Conservation (phyloP, 768 basidiomycete species). For the Termitomyces sp. region DNA sequence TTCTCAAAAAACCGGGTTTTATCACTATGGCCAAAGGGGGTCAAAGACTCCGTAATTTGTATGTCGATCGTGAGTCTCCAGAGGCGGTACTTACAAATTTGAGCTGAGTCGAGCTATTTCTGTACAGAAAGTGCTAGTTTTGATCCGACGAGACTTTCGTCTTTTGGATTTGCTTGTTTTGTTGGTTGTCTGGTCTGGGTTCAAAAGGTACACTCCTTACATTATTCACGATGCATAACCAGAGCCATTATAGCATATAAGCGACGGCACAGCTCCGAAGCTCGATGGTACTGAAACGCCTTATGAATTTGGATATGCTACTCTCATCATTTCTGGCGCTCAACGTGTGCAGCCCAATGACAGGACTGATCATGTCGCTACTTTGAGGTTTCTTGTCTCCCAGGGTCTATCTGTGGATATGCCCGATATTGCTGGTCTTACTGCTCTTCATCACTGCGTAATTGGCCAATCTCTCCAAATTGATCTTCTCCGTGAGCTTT, state of each 20-base stretch:
- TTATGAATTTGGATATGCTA: constrained; percentile 36
- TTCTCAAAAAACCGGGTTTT: no score
- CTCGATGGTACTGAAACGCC: constrained; percentile 34
- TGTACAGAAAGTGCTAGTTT: constrained; percentile 19
- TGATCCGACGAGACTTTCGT: constrained; percentile 18
- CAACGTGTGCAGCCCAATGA: constrained; percentile 21
- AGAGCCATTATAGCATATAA: neutral
- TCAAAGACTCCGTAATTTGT: constrained; percentile 21
- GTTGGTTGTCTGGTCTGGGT: constrained; percentile 15
- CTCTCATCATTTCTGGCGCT: constrained; percentile 34
- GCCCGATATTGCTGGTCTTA: constrained; percentile 41
- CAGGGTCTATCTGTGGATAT: constrained; percentile 33
- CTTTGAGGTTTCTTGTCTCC: constrained; percentile 35
- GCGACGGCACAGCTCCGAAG: constrained; percentile 23
- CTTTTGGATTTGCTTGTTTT: constrained; percentile 22
- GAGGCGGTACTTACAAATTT: neutral
- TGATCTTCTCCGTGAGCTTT: constrained; percentile 29
- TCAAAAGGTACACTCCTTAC: constrained; percentile 13
- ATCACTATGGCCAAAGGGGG: constrained; percentile 19
- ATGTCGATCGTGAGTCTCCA: constrained; percentile 17
- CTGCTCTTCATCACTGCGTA: constrained; percentile 43
- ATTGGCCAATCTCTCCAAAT: constrained; percentile 18
- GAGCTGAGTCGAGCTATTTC: neutral
- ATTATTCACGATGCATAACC: neutral
- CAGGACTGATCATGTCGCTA: constrained; percentile 23